These are phyloP conservation scores for Papiliotrema laurentii DNA, from an alignment of 1,284 basidiomycete genomes.

Conservation along the genomic window DNA sequence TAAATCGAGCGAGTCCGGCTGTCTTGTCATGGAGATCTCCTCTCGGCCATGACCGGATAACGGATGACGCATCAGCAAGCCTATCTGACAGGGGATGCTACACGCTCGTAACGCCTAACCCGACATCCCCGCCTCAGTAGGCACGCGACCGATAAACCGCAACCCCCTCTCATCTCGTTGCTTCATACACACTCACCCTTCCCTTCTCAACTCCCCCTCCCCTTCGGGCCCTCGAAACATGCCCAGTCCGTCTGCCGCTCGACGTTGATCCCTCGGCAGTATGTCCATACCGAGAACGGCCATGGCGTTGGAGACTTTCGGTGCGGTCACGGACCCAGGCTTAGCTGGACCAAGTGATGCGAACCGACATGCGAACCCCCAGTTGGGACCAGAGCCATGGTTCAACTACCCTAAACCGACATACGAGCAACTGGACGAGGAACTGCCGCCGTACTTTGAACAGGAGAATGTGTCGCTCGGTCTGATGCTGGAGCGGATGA, in stretches of 20 bases:
- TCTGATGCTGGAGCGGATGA: constrained; percentile 30
- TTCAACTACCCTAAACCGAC: constrained; percentile 40
- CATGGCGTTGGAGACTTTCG: no score
- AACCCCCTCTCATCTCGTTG: background rate
- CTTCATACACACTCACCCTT: background rate
- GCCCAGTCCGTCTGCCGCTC: background rate
- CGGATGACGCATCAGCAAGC: no score
- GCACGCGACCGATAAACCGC: background rate
- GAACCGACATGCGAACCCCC: constrained; percentile 26
- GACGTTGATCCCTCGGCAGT: no score
- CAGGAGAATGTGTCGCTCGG: constrained; percentile 36
- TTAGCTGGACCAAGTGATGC: constrained; percentile 6
- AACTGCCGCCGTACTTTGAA: constrained; percentile 41
- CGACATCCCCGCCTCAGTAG: background rate
- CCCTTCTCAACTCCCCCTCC: background rate
- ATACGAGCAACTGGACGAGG: constrained; percentile 33
- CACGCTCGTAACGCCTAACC: background rate
- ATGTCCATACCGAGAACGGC: background rate
- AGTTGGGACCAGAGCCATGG: constrained; percentile 36
- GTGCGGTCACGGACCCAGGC: no score
- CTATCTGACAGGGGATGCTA: no score
- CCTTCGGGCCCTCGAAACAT: background rate
- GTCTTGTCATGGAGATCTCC: background rate
- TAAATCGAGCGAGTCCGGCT: no score
- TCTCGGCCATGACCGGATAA: no score